Conservation (phyloP, 352 stramenopile species). For the Pythium sukuiense region DNA sequence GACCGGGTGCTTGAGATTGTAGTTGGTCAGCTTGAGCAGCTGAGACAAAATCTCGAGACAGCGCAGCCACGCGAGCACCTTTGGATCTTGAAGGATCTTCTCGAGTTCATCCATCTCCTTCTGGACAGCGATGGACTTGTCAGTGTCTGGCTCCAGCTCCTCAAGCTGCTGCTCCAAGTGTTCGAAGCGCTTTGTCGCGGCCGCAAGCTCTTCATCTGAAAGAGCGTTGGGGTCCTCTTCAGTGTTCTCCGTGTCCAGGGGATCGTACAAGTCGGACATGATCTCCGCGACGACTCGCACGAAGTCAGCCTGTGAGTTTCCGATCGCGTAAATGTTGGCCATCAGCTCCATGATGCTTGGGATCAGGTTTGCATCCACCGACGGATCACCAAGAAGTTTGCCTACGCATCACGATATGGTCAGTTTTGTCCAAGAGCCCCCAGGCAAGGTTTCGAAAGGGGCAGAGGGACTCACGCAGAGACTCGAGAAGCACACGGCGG, state of each 20-base stretch:
- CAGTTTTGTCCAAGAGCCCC: no score
- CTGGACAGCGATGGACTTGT: slow-evolving; percentile 60
- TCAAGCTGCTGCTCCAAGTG: slow-evolving; percentile 62
- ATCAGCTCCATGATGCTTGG: slow-evolving; percentile 74
- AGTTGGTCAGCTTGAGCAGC: slow-evolving; percentile 68
- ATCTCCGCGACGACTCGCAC: slow-evolving; percentile 78
- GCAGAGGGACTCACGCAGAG: slow-evolving; percentile 44
- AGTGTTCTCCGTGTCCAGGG: slow-evolving; percentile 43
- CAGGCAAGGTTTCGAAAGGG: no score
- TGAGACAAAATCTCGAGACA: slow-evolving; percentile 77
- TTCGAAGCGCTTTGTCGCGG: slow-evolving; percentile 57
- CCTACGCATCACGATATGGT: slow-evolving; percentile 28
- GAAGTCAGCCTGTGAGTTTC: slow-evolving; percentile 75
- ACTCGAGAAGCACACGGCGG: slow-evolving; percentile 63
- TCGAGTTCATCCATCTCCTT: slow-evolving; percentile 70
- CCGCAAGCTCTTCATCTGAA: slow-evolving; percentile 54
- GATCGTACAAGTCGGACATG: slow-evolving; percentile 75
- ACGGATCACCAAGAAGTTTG: slow-evolving; percentile 54
- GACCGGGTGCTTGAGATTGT: slow-evolving; percentile 63
- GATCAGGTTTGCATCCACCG: slow-evolving; percentile 61
- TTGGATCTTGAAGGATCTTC: slow-evolving; percentile 65
- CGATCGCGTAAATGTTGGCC: slow-evolving; percentile 62
- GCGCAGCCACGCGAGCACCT: slow-evolving; percentile 65
- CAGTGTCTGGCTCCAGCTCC: slow-evolving; percentile 52
- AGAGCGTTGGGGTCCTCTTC: slow-evolving; percentile 28